Evolutionary conservation across 2,329 filamentous ascomycete genomes (phyloP).

Genomic region (Blumeria graminis): DNA sequence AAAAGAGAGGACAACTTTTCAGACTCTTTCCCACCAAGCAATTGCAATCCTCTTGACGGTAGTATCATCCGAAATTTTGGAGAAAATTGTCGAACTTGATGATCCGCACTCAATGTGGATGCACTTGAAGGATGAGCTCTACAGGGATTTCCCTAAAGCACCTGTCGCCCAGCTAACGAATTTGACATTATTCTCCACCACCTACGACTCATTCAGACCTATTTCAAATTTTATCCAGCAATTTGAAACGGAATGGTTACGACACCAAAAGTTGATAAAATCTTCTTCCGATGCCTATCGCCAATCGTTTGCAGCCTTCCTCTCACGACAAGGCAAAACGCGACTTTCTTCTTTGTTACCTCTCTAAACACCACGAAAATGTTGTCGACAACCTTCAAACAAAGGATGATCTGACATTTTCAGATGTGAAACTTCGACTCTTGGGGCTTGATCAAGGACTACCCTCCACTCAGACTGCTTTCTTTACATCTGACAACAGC

Average conservation of each 20-base stretch:
- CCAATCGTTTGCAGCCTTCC: background rate
- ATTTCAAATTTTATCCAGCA: background rate
- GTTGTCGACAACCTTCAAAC: background rate
- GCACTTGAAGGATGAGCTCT: background rate
- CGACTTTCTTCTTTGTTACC: background rate
- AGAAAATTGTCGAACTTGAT: background rate
- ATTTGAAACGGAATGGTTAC: background rate
- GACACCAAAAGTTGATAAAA: background rate
- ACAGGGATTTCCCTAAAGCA: background rate
- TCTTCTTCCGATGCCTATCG: background rate
- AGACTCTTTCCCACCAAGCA: background rate
- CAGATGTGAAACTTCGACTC: background rate
- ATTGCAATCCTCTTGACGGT: background rate
- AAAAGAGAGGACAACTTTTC: background rate
- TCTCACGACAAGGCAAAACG: background rate
- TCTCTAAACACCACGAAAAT: background rate
- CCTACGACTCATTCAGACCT: background rate
- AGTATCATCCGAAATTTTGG: background rate
- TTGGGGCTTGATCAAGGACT: background rate
- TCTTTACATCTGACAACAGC: background rate
- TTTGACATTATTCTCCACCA: background rate
- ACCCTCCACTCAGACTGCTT: background rate
- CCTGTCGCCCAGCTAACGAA: background rate
- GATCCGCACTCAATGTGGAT: background rate
- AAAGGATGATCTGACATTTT: background rate